Evolutionary conservation across 177 flowering plant genomes (phyloP).

Genomic region (Vitis hybrid): DNA sequence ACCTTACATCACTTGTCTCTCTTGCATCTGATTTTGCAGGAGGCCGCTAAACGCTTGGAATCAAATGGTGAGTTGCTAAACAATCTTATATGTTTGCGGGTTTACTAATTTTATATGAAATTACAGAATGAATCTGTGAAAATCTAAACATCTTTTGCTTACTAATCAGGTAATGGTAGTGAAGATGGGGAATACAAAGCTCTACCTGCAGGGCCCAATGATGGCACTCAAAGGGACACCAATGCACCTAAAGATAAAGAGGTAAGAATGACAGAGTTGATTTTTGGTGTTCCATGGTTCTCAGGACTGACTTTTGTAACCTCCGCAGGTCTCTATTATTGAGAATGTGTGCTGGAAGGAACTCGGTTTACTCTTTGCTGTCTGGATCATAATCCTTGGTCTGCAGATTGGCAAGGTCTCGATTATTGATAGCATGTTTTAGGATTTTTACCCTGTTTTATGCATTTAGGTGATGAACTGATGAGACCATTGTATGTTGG

Average conservation of each 20-base stretch:
- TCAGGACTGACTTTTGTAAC: not conserved
- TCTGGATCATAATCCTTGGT: conserved; percentile 22
- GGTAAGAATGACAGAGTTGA: not conserved
- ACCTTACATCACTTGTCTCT: not conserved
- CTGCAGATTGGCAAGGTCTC: conserved; percentile 30
- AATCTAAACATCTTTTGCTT: not conserved
- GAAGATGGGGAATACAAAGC: conserved; percentile 15
- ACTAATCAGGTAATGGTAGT: conserved; percentile 8
- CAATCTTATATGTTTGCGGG: not conserved
- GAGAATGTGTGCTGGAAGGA: conserved; percentile 33
- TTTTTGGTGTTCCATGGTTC: not conserved
- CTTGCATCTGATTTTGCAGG: conserved; percentile 15
- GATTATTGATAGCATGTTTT: not conserved
- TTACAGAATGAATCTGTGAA: not conserved
- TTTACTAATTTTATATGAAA: no score
- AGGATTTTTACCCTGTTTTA: not conserved
- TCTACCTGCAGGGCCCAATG: conserved; percentile 13
- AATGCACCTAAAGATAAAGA: conserved; percentile 1
- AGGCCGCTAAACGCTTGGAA: conserved; percentile 23
- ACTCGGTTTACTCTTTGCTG: conserved; percentile 21
- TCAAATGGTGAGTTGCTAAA: conserved; percentile 14
- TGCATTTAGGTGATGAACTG: conserved; percentile 1
- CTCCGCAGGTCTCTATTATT: conserved; percentile 19
- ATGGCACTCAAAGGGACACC: conserved; percentile 3
- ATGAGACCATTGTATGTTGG: not conserved